Base-by-base conservation (phyloP, 345 rosid species). In the Salix viminalis region DNA sequence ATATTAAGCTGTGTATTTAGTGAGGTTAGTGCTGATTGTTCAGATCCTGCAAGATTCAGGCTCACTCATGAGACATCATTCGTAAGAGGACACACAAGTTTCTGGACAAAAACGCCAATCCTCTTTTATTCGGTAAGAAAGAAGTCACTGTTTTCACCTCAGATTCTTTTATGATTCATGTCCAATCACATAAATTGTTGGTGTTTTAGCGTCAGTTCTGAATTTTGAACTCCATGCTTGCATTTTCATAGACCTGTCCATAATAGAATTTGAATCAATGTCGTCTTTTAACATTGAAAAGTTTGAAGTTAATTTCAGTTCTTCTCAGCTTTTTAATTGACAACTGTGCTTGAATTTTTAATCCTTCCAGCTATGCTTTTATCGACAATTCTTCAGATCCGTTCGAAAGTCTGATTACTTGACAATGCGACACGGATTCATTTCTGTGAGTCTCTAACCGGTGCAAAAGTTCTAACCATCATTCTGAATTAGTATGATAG, bases 21-120 rank as follows among this genome's bases (percentile, higher is more conserved):
- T 7, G 36, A 74, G 71, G 76, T 52, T 42, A 28, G 12, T 81
- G 71, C 50, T 65, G 32, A 60, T 76, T 73, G 65, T 73, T 42
- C 82, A 94, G 99, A 92, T 80, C 90, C 94, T 69, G 52, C 86
- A 50, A 91, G 95, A 74, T 90, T 93, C 84, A 87, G 98, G 86
- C 98, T 96, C 61, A 91, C 99, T 71, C 95, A 91, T 13, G 97
- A 96, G 87, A 88, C 92, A 56, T 94, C 99, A n/a, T 96, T 96
- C 79, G 92, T 96, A 2, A 83, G 75, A 81, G 89, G 83, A 56
- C 97, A 96, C 84, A 85, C 89, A 54, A 85, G 83, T 80, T 61
- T 85, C 74, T 90, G 92, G 92, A 88, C 82, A 11, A 83, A 69
- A 80, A 86, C 84, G 8, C 80, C 91, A 36, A 23, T 86, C 77